Evolutionary conservation across 352 stramenopile genomes (phyloP), one percentile per base, ranked within the genome.

Genomic region (Phytophthora aleatoria): DNA sequence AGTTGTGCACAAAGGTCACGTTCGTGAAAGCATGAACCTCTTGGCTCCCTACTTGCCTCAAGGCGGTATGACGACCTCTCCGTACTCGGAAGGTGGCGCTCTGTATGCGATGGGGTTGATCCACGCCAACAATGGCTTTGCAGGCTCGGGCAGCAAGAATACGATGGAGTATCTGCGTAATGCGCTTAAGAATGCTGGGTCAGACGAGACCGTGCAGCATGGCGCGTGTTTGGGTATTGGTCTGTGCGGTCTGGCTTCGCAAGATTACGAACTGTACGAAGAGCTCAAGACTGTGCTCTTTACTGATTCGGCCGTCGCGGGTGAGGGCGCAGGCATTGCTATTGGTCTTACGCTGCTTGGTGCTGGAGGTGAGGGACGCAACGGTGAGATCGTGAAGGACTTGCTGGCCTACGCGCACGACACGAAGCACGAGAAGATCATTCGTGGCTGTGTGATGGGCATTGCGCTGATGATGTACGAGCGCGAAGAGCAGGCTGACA

Each of bases 401-500:
- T 76, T 99, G 57, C 79, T 99, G n/a, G 93, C 94, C 36, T 99
- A 99, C 71, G 94, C 97, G 15, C 90, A 98, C 64, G 97, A 99
- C 67, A 99, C 97, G 12, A 95, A 98, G 60, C 97, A 99, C 82
- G 98, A 99, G 77, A 99, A 99, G 76, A 99, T 99, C 69, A 99
- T 99, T 65, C 95, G 97, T 35, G 98, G 97, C 27, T 95, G 99
- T 59, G 92, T 98, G 28, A 97, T 99, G 82, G 96, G 96, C 50
- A 87, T 99, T 43, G 97, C 98, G n/a, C 82, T 99, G 7, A 98
- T 98, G 74, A 97, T 99, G 74, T 99, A 98, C 68, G 97, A 98
- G 59, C 92, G 96, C 50, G 97, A 99, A 75, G 97, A 99, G 64
- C 90, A 96, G 50, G 96, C 96, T 0, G 97, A 99, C 57, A 77